phyloP scores from a whole-genome alignment of 2,329 filamentous ascomycete genomes.

The Venturiaceae sp. region DNA sequence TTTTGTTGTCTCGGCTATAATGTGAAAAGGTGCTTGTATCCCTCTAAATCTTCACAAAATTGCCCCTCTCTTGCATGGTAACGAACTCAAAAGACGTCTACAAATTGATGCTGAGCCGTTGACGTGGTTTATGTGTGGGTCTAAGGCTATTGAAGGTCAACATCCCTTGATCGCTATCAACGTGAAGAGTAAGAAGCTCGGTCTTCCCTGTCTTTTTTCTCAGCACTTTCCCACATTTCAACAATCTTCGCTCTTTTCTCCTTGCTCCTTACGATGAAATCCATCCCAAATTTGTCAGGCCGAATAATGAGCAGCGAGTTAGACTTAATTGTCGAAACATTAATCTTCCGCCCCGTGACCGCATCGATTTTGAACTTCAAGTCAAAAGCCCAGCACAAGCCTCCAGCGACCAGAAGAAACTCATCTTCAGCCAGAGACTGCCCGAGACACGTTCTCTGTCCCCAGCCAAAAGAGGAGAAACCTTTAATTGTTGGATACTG shows the following conservation, averaged over 20 bases:
- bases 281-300: conserved; percentile 45
- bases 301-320: conserved; percentile 48
- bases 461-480: conserved; percentile 57
- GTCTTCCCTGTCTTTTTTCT: neutral
- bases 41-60: too few relatives aligned
- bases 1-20: too few relatives aligned
- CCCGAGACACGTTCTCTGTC: conserved; percentile 52
- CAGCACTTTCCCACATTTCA: neutral
- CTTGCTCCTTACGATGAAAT: conserved; percentile 34
- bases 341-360: conserved; percentile 26
- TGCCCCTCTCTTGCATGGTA: too few relatives aligned
- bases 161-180: too few relatives aligned
- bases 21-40: too few relatives aligned
- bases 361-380: conserved; percentile 39
- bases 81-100: too few relatives aligned
- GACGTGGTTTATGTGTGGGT: too few relatives aligned
- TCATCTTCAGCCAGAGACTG: conserved; percentile 51
- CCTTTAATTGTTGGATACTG: conserved; percentile 54
- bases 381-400: conserved; percentile 37
- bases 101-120: too few relatives aligned
- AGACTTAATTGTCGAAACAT: conserved; percentile 32
- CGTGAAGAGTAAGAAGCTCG: too few relatives aligned
- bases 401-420: conserved; percentile 39
- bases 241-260: conserved; percentile 14
- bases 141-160: too few relatives aligned